Conservation (phyloP, 2,329 filamentous ascomycete species). For the Emydomyces testavorans region DNA sequence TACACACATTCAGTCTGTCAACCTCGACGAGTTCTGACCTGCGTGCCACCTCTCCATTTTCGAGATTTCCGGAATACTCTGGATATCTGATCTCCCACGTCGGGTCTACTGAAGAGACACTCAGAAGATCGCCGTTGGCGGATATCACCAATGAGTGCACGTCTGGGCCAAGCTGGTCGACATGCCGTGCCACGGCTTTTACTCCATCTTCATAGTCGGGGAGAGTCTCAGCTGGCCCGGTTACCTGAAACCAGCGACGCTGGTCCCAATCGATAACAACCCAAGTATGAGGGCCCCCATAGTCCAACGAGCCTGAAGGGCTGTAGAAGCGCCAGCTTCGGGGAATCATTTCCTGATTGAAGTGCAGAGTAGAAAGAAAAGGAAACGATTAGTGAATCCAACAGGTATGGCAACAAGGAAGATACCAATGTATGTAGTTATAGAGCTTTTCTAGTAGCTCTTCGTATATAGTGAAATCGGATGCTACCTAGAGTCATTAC, state of each 20-base stretch:
- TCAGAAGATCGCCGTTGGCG: neutral
- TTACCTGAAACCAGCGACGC: conserved; percentile 11
- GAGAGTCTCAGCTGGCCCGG: conserved; percentile 3
- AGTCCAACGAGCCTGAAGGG: neutral
- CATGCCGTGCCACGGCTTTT: neutral
- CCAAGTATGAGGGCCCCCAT: conserved; percentile 5
- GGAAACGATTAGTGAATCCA: too few relatives aligned
- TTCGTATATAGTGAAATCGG: too few relatives aligned
- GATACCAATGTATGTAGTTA: too few relatives aligned
- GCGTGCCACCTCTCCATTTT: neutral
- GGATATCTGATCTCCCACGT: conserved; percentile 11
- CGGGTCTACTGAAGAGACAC: conserved; percentile 4
- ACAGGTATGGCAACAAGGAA: too few relatives aligned
- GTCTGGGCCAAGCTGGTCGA: conserved; percentile 6
- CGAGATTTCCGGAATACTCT: neutral
- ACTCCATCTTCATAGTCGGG: conserved; percentile 2
- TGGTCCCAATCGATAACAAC: conserved; percentile 11
- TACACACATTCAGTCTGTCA: conserved; percentile 8
- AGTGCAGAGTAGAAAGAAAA: too few relatives aligned
- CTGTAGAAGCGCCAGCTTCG: conserved; percentile 6
- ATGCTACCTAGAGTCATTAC: too few relatives aligned
- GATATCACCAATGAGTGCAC: neutral
- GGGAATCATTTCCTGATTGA: conserved; percentile 9
- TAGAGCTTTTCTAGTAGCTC: too few relatives aligned
- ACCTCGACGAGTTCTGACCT: conserved; percentile 11